These are phyloP conservation scores for Debaryomyces castellii DNA, from an alignment of 805 yeast genomes.

Conservation along the genomic window DNA sequence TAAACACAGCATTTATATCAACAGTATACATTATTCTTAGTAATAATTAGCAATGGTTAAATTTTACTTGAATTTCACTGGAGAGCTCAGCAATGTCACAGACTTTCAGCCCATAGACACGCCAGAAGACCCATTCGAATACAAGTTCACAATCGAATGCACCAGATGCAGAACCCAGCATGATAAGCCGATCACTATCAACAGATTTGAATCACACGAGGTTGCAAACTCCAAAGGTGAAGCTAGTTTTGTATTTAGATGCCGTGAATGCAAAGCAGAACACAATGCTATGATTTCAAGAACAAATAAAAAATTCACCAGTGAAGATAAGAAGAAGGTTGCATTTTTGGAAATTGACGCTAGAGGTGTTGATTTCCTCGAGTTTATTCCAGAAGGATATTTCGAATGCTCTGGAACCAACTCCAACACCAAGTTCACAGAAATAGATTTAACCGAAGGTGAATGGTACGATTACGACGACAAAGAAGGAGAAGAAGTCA, in stretches of 20 bases:
- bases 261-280: constrained; percentile 59
- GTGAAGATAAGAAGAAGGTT: constrained; percentile 46
- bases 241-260: constrained; percentile 78
- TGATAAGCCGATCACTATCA: constrained; percentile 66
- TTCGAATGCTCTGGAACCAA: constrained; percentile 58
- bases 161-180: constrained; percentile 78
- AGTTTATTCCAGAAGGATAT: constrained; percentile 66
- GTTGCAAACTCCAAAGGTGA: constrained; percentile 74
- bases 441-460: constrained; percentile 70
- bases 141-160: constrained; percentile 72
- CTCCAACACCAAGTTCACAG: constrained; percentile 51
- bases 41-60: constrained; percentile 29
- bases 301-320: constrained; percentile 29
- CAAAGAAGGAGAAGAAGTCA: constrained; percentile 72
- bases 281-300: constrained; percentile 35
- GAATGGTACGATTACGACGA: constrained; percentile 98
- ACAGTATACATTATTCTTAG: neutral
- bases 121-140: constrained; percentile 63
- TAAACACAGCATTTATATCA: too few relatives aligned
- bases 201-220: constrained; percentile 63
- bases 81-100: constrained; percentile 55
- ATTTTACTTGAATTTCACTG: constrained; percentile 37
- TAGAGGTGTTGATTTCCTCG: constrained; percentile 76
- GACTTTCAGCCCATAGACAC: constrained; percentile 62
- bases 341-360: constrained; percentile 71